A percentile compares a stretch with the other conserved stretches of the same genome.
Evolutionary conservation across 495 filamentous ascomycete genomes (phyloP).

Genomic region (Podospora tetraspora): DNA sequence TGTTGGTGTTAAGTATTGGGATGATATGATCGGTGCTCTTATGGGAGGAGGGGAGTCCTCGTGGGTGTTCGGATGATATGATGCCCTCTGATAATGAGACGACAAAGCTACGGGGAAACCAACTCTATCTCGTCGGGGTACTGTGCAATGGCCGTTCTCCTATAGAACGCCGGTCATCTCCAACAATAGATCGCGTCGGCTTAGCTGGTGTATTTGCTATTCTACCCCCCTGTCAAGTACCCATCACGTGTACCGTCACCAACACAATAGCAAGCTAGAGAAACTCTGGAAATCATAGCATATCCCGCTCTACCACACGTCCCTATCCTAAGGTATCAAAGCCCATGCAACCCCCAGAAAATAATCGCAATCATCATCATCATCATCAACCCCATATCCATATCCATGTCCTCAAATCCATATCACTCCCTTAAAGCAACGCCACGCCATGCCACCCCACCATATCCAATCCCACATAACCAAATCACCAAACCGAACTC

Average conservation of each 20-base stretch:
- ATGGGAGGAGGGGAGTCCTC: background rate
- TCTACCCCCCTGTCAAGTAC: background rate
- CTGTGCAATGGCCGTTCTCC: too few species aligned
- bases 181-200: background rate
- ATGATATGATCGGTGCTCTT: background rate
- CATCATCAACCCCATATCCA: background rate
- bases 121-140: background rate
- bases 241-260: background rate
- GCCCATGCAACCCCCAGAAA: background rate
- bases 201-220: background rate
- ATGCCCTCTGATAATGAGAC: background rate
- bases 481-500: slow-evolving; percentile 35
- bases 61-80: background rate
- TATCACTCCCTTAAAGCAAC: background rate
- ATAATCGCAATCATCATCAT: background rate
- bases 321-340: background rate
- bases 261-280: background rate
- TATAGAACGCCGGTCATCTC: background rate
- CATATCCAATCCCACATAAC: background rate
- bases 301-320: background rate
- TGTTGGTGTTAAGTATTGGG: background rate
- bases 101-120: background rate
- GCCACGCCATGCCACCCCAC: background rate
- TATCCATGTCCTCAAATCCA: background rate
- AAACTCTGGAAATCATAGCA: background rate